Conservation (phyloP, 148 eudicot genomes). For the Fagopyrum esculentum region DNA sequence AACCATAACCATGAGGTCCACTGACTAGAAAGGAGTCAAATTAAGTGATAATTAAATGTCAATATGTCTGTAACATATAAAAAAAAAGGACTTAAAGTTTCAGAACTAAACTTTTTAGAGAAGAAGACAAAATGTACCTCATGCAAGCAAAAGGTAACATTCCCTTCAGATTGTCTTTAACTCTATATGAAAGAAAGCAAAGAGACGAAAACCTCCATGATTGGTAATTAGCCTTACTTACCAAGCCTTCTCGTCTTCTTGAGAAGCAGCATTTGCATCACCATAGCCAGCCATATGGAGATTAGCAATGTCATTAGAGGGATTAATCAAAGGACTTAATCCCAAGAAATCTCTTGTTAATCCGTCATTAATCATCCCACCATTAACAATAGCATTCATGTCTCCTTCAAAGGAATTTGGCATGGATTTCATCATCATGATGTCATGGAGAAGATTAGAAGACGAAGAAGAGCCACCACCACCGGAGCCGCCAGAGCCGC, state of each 20-base stretch:
- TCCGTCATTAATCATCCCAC: conserved; percentile 37
- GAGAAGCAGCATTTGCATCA: background rate
- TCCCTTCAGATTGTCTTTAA: background rate
- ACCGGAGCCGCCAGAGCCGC: no score
- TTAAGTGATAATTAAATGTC: background rate
- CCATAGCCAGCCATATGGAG: conserved; percentile 6
- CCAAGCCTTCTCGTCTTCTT: background rate
- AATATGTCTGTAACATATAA: background rate
- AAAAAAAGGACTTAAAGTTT: background rate
- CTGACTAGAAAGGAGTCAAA: background rate
- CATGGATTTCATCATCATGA: conserved; percentile 10
- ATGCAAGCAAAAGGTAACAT: conserved; percentile 3
- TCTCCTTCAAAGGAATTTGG: conserved; percentile 32
- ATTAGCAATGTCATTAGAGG: background rate
- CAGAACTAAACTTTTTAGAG: background rate
- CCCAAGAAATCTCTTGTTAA: conserved; percentile 88
- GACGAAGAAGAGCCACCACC: conserved; percentile 1
- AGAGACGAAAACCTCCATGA: background rate
- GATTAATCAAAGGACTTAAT: conserved; percentile 23
- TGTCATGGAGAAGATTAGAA: background rate
- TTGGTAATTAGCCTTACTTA: background rate
- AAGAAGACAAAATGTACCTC: background rate
- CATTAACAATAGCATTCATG: conserved; percentile 19
- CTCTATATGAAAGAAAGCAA: background rate
- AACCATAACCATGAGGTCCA: conserved; percentile 1